A percentile compares a stretch with the other conserved stretches of the same genome.
Conservation (phyloP, 805 yeast genomes). For the Candida multigemmis region DNA sequence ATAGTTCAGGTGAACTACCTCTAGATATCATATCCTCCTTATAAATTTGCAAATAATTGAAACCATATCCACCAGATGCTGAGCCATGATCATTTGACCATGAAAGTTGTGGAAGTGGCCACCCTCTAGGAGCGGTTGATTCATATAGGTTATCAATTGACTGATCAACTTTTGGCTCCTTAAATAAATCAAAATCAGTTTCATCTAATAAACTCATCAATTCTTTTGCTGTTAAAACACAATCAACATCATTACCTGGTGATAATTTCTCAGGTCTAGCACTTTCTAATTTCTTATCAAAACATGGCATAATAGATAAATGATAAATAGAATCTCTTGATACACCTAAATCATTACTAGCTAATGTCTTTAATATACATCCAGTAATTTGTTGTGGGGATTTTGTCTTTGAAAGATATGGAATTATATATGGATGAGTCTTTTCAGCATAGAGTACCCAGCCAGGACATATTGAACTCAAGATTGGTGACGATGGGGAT, state of each 20-base stretch:
- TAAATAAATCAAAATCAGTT: constrained; percentile 22
- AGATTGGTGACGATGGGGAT: constrained; percentile 33
- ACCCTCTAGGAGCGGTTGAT: constrained; percentile 41
- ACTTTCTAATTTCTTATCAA: constrained; percentile 93
- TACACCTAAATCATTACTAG: constrained; percentile 19
- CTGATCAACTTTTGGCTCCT: constrained; percentile 9
- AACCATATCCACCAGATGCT: constrained; percentile 84
- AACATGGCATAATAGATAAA: constrained; percentile 90
- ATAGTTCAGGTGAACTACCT: constrained; percentile 8
- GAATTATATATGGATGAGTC: constrained; percentile 80
- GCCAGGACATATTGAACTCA: constrained; percentile 86
- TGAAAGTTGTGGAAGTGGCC: constrained; percentile 52
- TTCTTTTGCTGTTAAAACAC: constrained; percentile 90
- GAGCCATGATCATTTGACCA: constrained; percentile 78
- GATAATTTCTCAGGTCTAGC: constrained; percentile 63
- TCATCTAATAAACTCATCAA: constrained; percentile 63
- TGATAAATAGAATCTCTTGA: constrained; percentile 52
- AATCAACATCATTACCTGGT: constrained; percentile 61
- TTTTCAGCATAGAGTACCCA: constrained; percentile 95
- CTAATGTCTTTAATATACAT: constrained; percentile 49
- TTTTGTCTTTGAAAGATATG: constrained; percentile 62
- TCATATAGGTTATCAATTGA: constrained; percentile 11
- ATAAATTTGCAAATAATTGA: constrained; percentile 46
- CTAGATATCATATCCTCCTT: constrained; percentile 13
- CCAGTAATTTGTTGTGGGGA: constrained; percentile 96